Base-by-base conservation (phyloP, 1,139 yeast species). In the Hyphopichia burtonii region DNA sequence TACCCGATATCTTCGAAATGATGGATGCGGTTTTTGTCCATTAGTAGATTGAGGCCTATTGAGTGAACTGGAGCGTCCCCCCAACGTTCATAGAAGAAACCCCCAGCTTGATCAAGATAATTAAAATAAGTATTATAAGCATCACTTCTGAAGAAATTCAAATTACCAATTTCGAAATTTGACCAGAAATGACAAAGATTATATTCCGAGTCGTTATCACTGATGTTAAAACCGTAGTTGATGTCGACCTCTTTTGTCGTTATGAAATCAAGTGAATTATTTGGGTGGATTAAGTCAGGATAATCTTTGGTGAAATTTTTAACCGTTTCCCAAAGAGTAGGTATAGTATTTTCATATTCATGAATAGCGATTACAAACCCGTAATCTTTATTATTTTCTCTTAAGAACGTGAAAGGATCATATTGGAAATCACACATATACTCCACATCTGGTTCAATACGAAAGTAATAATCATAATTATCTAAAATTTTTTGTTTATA, bases 31-130 rank as follows among this genome's bases (percentile, higher is more conserved):
- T 78, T 62, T 46, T 73, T 79, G 55, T 86, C 88, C 42, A 89
- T 69, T 40, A 93, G 65, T 30, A 91, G 61, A 1, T 83, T 65
- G 4, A 83, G 78, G 0, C 82, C 98, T 28, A 91, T 76, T 0
- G 96, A 75, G 61, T 93, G 98, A 5, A 93, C 96, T 0, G 99
- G 98, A 0, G 98, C 98, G 66, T 93, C 99, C 3, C 99, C 99
- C 99, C 98, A 93, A 50, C 99, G 71, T 62, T 86, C 94, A 58
- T 89, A 89, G 60, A 86, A 86, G 55, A 91, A 90, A 0, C 96
- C 97, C 1, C 96, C 96, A 0, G 82, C 64, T 37, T 68, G 48
- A 56, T 89, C 94, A 42, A 91, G 68, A 59, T 72, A 75, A 16
- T 86, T 73, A 57, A 91, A 90, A 59, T 68, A 90, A n/a, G 72